phyloP scores from a whole-genome alignment of 345 rosid species.

The Linum trigynum region DNA sequence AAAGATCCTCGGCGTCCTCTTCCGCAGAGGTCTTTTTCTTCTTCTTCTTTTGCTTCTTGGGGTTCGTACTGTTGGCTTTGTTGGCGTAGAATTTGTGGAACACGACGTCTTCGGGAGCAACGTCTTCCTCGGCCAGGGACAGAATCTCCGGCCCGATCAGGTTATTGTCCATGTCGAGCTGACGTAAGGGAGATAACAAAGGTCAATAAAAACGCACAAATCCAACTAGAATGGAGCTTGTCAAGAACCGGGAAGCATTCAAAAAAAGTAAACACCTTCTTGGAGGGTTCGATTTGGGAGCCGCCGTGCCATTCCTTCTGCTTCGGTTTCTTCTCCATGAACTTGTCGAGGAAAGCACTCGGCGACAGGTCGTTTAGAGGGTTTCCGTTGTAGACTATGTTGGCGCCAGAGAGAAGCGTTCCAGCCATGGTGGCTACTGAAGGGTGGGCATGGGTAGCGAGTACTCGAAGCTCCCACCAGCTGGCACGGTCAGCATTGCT shows the following conservation, averaged over 20 bases:
- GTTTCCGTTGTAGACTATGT: too few species aligned
- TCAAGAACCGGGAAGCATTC: not conserved
- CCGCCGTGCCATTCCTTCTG: constrained; percentile 85
- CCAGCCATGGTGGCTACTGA: constrained; percentile 97
- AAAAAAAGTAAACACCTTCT: constrained; percentile 43
- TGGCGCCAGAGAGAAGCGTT: too few species aligned
- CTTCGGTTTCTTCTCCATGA: constrained; percentile 97
- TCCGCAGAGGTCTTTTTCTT: constrained; percentile 69
- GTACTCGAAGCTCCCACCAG: constrained; percentile 94
- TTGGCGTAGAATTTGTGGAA: constrained; percentile 90
- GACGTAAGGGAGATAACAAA: not conserved
- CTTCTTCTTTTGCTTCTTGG: constrained; percentile 57
- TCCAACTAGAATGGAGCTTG: not conserved
- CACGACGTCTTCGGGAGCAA: constrained; percentile 84
- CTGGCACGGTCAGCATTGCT: constrained; percentile 77
- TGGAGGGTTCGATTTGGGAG: constrained; percentile 93
- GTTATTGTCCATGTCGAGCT: constrained; percentile 70
- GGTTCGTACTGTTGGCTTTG: constrained; percentile 56
- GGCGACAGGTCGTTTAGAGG: constrained; percentile 48
- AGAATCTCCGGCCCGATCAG: constrained; percentile 78
- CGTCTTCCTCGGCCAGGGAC: constrained; percentile 74
- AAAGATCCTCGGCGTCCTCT: constrained; percentile 66
- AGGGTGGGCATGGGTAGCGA: constrained; percentile 83
- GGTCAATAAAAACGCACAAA: not conserved
- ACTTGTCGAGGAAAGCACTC: constrained; percentile 80